phyloP scores from a whole-genome alignment of 805 yeast species.

The Candida boleticola region DNA sequence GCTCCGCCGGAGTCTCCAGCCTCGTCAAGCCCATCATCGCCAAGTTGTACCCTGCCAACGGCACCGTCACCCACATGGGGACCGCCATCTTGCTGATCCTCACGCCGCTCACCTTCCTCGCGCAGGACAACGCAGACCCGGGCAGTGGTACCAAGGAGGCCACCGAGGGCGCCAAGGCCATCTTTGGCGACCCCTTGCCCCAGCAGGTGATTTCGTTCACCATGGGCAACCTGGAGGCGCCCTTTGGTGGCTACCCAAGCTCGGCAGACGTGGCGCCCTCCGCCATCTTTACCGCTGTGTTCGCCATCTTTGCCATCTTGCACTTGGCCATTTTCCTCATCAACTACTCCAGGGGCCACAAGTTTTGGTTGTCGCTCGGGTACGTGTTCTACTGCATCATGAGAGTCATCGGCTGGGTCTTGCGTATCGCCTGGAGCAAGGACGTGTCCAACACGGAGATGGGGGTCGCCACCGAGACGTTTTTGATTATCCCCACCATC shows the following conservation, averaged over 20 bases:
- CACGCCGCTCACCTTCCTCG: background rate
- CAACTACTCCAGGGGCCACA: slow-evolving; percentile 19
- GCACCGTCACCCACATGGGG: background rate
- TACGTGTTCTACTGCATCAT: slow-evolving; percentile 14
- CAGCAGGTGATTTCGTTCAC: slow-evolving; percentile 11
- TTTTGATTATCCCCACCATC: slow-evolving; percentile 16
- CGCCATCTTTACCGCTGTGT: slow-evolving; percentile 14
- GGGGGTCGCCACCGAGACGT: slow-evolving; percentile 17
- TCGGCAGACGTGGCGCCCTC: slow-evolving; percentile 16
- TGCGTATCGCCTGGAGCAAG: slow-evolving; percentile 16
- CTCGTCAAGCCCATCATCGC: background rate
- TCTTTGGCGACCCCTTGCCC: background rate
- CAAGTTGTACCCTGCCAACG: background rate
- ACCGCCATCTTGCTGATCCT: background rate
- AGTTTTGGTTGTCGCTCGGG: slow-evolving; percentile 18
- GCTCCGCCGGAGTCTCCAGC: background rate
- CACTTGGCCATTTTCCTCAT: slow-evolving; percentile 15
- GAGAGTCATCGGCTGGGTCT: slow-evolving; percentile 14
- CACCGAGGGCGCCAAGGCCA: slow-evolving; percentile 20
- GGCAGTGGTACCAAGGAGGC: slow-evolving; percentile 27
- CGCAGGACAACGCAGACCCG: slow-evolving; percentile 24
- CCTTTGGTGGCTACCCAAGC: slow-evolving; percentile 20
- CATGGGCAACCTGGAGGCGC: slow-evolving; percentile 13
- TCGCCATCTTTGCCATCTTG: slow-evolving; percentile 12
- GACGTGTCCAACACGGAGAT: slow-evolving; percentile 12